phyloP scores from a whole-genome alignment of 1,284 basidiomycete species.

The Clitocybe nebularis region DNA sequence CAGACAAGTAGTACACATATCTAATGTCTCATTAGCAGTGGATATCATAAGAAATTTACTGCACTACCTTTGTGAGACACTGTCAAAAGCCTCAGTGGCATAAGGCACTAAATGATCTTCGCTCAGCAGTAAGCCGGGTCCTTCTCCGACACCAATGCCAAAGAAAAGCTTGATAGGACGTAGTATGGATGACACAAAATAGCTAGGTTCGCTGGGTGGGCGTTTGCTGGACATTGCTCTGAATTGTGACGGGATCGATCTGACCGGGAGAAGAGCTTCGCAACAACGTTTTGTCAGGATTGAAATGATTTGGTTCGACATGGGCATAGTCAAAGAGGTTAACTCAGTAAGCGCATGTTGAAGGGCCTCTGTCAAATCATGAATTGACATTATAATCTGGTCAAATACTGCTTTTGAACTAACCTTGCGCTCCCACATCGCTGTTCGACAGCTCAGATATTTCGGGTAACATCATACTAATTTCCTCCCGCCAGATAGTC shows the following conservation, averaged over 20 bases:
- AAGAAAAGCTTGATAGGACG: conserved; percentile 82
- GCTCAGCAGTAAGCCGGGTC: conserved; percentile 55
- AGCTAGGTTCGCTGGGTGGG: conserved; percentile 71
- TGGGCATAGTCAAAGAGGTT: conserved; percentile 43
- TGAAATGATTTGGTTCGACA: conserved; percentile 63
- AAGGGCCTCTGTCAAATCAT: conserved; percentile 48
- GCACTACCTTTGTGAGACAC: conserved; percentile 65
- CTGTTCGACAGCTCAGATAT: conserved; percentile 27
- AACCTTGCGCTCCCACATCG: conserved; percentile 50
- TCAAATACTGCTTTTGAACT: not conserved
- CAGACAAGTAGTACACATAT: conserved; percentile 67
- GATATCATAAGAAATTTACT: not conserved
- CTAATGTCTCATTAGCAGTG: conserved; percentile 27
- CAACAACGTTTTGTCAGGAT: conserved; percentile 78
- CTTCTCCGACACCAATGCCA: conserved; percentile 50
- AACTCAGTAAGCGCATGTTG: conserved; percentile 46
- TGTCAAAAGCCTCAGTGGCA: conserved; percentile 68
- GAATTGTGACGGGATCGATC: conserved; percentile 85
- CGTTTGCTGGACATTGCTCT: conserved; percentile 77
- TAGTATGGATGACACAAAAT: conserved; percentile 80
- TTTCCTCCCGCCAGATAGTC: conserved; percentile 64
- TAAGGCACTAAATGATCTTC: conserved; percentile 51
- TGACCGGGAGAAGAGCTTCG: conserved; percentile 83
- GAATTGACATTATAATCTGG: not conserved
- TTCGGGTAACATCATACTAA: conserved; percentile 57